These are phyloP conservation scores for Musa acuminata DNA, from an alignment of 176 grass and related monocot species.

Conservation along the genomic window DNA sequence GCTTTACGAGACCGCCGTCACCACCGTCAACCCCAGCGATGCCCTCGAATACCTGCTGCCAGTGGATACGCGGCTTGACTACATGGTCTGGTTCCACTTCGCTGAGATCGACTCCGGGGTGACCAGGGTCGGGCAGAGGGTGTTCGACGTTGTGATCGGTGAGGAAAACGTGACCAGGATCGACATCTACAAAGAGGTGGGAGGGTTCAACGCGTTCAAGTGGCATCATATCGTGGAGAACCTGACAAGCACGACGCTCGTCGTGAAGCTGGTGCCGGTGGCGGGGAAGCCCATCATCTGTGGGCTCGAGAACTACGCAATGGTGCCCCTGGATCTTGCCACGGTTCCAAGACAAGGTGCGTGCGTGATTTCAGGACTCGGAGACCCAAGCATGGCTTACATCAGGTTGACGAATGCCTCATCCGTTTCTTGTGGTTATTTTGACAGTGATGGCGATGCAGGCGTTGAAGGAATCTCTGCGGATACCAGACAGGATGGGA, in stretches of 20 bases:
- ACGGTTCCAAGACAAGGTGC: conserved; percentile 63
- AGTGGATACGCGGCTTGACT: conserved; percentile 69
- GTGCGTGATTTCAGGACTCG: not conserved
- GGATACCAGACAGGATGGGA: conserved; percentile 87
- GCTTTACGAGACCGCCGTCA: conserved; percentile 74
- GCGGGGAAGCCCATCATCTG: conserved; percentile 74
- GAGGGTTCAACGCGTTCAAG: conserved; percentile 83
- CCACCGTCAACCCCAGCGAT: conserved; percentile 42
- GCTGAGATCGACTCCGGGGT: conserved; percentile 71
- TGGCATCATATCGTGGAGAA: conserved; percentile 78
- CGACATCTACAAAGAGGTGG: conserved; percentile 88
- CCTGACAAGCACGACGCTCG: conserved; percentile 45
- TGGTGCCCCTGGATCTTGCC: conserved; percentile 73
- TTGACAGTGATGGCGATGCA: conserved; percentile 72
- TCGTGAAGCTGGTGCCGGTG: conserved; percentile 63
- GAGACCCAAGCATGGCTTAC: not conserved
- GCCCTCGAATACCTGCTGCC: conserved; percentile 73
- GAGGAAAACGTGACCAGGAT: conserved; percentile 62
- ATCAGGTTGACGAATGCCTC: not conserved
- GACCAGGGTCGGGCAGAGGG: conserved; percentile 41
- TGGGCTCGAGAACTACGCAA: conserved; percentile 89
- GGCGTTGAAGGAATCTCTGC: conserved; percentile 73
- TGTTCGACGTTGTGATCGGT: conserved; percentile 69
- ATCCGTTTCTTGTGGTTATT: conserved; percentile 15
- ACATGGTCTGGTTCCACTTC: conserved; percentile 99